Evolutionary conservation across 116 monocot species (phyloP).

Genomic region (Zostera marina): DNA sequence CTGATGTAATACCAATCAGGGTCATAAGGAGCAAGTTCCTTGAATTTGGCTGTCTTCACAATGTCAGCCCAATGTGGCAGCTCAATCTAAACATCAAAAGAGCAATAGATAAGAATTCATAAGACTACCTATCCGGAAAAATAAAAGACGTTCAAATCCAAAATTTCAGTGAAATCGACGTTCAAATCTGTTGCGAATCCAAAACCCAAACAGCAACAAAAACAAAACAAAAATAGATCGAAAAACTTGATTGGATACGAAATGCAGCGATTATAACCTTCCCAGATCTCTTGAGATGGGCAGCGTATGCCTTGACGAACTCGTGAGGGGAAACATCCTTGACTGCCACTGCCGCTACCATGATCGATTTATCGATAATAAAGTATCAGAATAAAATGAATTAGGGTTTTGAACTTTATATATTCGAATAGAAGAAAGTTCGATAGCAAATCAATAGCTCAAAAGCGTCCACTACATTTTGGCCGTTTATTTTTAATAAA

Average conservation of each 20-base stretch:
- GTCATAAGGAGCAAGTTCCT: constrained; percentile 87
- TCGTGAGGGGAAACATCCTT: constrained; percentile 64
- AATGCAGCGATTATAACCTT: constrained; percentile 17
- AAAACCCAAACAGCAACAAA: too few species aligned
- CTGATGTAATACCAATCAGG: constrained; percentile 89
- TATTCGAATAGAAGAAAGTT: too few species aligned
- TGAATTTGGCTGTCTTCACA: constrained; percentile 70
- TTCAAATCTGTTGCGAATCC: too few species aligned
- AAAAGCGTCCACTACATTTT: too few species aligned
- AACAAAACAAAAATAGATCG: too few species aligned
- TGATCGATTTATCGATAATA: neutral
- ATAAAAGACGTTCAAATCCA: too few species aligned
- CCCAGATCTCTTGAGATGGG: constrained; percentile 57
- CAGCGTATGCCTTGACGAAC: constrained; percentile 53
- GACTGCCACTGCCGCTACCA: constrained; percentile 25
- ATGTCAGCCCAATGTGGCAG: constrained; percentile 69
- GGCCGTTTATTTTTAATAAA: too few species aligned
- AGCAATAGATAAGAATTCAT: neutral
- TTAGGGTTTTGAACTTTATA: too few species aligned
- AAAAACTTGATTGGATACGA: neutral
- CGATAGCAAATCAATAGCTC: too few species aligned
- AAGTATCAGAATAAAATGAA: too few species aligned
- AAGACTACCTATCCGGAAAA: too few species aligned
- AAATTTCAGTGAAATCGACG: too few species aligned
- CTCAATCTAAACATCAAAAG: constrained; percentile 32